Percentiles rank a stretch among this genome's conserved stretches.
These are phyloP conservation scores for Teunomyces stri DNA, from an alignment of 805 yeast species.

Conservation along the genomic window DNA sequence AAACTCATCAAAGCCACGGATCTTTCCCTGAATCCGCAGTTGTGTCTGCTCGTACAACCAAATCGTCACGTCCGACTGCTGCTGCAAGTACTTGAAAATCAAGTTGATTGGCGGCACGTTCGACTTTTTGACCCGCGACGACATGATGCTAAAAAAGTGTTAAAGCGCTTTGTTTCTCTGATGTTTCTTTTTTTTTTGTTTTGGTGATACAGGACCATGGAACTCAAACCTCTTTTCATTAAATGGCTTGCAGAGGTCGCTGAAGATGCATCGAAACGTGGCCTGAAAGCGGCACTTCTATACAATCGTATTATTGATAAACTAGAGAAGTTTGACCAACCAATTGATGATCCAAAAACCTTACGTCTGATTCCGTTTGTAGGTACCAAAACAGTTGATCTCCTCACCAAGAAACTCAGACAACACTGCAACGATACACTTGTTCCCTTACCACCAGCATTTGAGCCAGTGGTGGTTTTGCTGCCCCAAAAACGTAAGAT, in stretches of 20 bases:
- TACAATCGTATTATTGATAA: slow-evolving; percentile 57
- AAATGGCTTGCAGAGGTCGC: slow-evolving; percentile 60
- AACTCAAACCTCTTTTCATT: slow-evolving; percentile 51
- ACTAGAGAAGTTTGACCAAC: slow-evolving; percentile 42
- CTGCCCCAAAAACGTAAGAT: neutral
- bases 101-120: slow-evolving; percentile 90
- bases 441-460: slow-evolving; percentile 41
- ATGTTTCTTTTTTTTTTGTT: neutral
- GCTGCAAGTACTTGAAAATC: slow-evolving; percentile 82
- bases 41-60: slow-evolving; percentile 90
- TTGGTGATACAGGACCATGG: slow-evolving; percentile 12
- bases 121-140: slow-evolving; percentile 21
- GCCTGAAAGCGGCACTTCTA: slow-evolving; percentile 51
- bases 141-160: neutral
- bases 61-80: slow-evolving; percentile 72
- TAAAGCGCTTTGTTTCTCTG: neutral
- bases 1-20: slow-evolving; percentile 94
- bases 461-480: slow-evolving; percentile 10
- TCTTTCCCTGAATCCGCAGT: slow-evolving; percentile 73
- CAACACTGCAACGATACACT: slow-evolving; percentile 59
- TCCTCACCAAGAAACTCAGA: slow-evolving; percentile 46
- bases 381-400: slow-evolving; percentile 65
- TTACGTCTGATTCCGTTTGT: slow-evolving; percentile 59
- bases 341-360: slow-evolving; percentile 55
- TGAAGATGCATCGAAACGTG: slow-evolving; percentile 42